Conservation (phyloP, 2,329 filamentous ascomycete genomes). For the Diatrype stigma region DNA sequence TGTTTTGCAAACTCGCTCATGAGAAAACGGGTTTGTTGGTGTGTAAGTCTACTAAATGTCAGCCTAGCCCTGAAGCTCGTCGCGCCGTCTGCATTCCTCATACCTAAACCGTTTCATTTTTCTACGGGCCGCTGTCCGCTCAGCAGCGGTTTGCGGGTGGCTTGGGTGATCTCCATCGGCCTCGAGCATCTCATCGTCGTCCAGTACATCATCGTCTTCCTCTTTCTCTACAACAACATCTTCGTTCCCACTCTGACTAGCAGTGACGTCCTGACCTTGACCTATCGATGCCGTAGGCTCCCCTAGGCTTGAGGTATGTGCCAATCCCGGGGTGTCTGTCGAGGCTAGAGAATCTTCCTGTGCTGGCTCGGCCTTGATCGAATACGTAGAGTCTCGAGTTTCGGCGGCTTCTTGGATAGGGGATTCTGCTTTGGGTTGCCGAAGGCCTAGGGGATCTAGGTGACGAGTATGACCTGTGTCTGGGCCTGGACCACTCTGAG, state of each 20-base stretch:
- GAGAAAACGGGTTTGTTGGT: constrained; percentile 94
- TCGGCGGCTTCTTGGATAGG: constrained; percentile 33
- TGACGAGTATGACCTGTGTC: constrained; percentile 32
- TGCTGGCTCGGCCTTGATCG: constrained; percentile 33
- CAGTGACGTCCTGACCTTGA: constrained; percentile 29
- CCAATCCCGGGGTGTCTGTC: constrained; percentile 34
- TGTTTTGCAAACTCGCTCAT: constrained; percentile 98
- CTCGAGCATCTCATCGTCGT: constrained; percentile 54
- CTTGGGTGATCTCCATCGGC: constrained; percentile 35
- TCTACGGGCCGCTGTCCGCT: constrained; percentile 48
- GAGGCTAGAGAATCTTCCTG: constrained; percentile 38
- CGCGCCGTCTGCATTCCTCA: constrained; percentile 10
- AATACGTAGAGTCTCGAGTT: constrained; percentile 28
- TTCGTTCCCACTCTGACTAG: constrained; percentile 33
- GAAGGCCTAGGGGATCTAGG: constrained; percentile 38
- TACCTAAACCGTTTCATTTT: constrained; percentile 82
- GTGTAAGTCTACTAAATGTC: constrained; percentile 65
- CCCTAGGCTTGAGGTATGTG: constrained; percentile 37
- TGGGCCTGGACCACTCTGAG: constrained; percentile 23
- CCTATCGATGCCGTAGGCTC: constrained; percentile 35
- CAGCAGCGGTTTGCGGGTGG: constrained; percentile 34
- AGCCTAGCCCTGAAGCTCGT: constrained; percentile 31
- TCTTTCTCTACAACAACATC: constrained; percentile 39
- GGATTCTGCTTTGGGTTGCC: constrained; percentile 36
- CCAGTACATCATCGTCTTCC: constrained; percentile 48